These are phyloP conservation scores for Alopecurus myosuroides DNA, from an alignment of 176 grass and related monocot genomes.

Conservation along the genomic window DNA sequence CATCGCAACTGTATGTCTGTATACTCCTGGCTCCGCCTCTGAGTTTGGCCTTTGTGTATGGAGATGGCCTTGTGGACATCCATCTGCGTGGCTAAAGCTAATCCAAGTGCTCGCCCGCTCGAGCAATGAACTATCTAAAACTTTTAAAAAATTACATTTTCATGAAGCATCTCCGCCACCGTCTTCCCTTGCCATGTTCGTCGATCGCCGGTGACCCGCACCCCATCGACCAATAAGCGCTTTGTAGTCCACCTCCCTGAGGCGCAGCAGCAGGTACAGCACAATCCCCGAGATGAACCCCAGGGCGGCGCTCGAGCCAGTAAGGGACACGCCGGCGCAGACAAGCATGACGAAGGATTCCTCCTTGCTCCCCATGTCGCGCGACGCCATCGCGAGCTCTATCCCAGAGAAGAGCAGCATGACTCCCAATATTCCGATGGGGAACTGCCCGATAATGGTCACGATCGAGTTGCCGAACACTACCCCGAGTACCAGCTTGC, in stretches of 20 bases:
- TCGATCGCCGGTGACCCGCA: background rate
- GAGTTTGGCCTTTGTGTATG: too few relatives aligned
- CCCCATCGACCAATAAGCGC: conserved; percentile 16
- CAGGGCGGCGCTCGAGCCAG: conserved; percentile 69
- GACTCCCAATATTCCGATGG: conserved; percentile 81
- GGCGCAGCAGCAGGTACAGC: conserved; percentile 46
- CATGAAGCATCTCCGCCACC: too few relatives aligned
- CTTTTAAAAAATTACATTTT: too few relatives aligned
- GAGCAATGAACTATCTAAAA: too few relatives aligned
- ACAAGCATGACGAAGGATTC: conserved; percentile 86
- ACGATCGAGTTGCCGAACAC: conserved; percentile 83
- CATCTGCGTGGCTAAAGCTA: too few relatives aligned
- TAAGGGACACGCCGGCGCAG: conserved; percentile 71
- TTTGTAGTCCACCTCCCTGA: conserved; percentile 52
- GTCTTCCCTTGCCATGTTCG: background rate
- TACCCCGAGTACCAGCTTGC: conserved; percentile 63
- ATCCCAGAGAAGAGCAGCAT: conserved; percentile 85
- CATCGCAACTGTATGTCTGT: too few relatives aligned
- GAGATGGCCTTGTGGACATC: too few relatives aligned
- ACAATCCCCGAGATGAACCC: conserved; percentile 70
- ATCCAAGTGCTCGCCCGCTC: too few relatives aligned
- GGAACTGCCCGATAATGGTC: conserved; percentile 60
- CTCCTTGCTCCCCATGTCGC: conserved; percentile 86
- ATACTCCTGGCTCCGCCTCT: too few relatives aligned
- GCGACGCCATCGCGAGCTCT: conserved; percentile 92